These are phyloP conservation scores for Saturnispora sekii DNA, from an alignment of 805 yeast genomes.

Conservation along the genomic window DNA sequence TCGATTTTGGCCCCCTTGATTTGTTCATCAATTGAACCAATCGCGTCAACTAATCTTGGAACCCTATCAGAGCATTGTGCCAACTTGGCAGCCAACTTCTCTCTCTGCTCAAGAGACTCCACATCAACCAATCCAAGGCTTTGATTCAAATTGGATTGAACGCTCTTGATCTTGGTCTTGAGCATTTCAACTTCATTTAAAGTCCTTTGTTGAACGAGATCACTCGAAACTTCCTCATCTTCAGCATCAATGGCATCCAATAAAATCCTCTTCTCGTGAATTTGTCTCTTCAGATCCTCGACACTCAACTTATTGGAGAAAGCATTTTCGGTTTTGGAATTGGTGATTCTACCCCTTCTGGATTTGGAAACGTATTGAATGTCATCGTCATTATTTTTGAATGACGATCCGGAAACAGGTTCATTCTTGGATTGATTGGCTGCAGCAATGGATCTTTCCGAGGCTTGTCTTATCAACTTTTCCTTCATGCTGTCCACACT, in stretches of 20 bases:
- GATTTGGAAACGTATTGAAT: constrained; percentile 51
- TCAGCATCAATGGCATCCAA: constrained; percentile 64
- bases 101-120: constrained; percentile 36
- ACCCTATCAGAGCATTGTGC: constrained; percentile 58
- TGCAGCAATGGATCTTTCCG: constrained; percentile 14
- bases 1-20: constrained; percentile 61
- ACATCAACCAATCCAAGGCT: constrained; percentile 16
- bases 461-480: constrained; percentile 36
- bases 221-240: constrained; percentile 36
- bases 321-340: constrained; percentile 13
- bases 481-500: constrained; percentile 63
- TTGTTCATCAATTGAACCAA: constrained; percentile 55
- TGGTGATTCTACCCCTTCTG: constrained; percentile 32
- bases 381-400: constrained; percentile 67
- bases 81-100: constrained; percentile 46
- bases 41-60: constrained; percentile 57
- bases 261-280: constrained; percentile 63
- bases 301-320: constrained; percentile 31
- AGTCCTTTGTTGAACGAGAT: constrained; percentile 29
- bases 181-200: constrained; percentile 51
- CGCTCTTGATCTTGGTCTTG: constrained; percentile 47
- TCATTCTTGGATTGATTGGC: not conserved
- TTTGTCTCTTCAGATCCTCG: constrained; percentile 49
- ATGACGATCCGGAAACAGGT: constrained; percentile 39
- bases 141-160: constrained; percentile 31